Evolutionary conservation across 2,329 filamentous ascomycete genomes (phyloP).

Genomic region (Ophiostoma ips): DNA sequence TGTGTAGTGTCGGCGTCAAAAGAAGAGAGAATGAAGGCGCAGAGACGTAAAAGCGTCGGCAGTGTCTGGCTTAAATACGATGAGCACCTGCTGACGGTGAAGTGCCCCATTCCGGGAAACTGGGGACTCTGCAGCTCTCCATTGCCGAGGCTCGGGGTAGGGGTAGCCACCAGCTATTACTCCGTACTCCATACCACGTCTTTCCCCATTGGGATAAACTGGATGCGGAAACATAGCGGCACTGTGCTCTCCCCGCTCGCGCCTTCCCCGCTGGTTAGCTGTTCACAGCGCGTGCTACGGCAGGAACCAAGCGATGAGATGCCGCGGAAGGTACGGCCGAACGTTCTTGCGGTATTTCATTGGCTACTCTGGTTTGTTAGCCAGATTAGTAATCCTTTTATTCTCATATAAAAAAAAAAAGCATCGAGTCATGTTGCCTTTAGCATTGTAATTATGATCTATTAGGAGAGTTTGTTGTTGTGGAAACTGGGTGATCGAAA

Average conservation of each 20-base stretch:
- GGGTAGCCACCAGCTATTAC: background rate
- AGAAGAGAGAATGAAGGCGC: background rate
- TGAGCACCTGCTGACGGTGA: background rate
- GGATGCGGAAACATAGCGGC: constrained; percentile 7
- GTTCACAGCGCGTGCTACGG: background rate
- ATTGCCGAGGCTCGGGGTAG: constrained; percentile 7
- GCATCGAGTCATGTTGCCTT: no score
- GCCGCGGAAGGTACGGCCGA: background rate
- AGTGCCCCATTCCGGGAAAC: background rate
- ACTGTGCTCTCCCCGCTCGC: constrained; percentile 5
- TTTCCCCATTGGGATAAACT: constrained; percentile 4
- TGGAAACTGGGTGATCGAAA: no score
- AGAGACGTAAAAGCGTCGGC: background rate
- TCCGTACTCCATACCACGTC: no score
- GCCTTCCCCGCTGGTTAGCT: background rate
- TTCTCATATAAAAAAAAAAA: background rate
- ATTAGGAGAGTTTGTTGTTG: no score
- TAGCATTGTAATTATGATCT: no score
- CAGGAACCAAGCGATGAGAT: background rate
- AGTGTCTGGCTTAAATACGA: background rate
- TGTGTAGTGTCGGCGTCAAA: background rate
- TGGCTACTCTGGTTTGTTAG: background rate
- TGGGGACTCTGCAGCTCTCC: background rate
- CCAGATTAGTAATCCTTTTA: no score
- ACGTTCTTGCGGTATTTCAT: no score